Percentiles rank a stretch among this genome's conserved stretches.
phyloP scores from a whole-genome alignment of 495 filamentous ascomycete species.

The Hypoxylon subgilvum region DNA sequence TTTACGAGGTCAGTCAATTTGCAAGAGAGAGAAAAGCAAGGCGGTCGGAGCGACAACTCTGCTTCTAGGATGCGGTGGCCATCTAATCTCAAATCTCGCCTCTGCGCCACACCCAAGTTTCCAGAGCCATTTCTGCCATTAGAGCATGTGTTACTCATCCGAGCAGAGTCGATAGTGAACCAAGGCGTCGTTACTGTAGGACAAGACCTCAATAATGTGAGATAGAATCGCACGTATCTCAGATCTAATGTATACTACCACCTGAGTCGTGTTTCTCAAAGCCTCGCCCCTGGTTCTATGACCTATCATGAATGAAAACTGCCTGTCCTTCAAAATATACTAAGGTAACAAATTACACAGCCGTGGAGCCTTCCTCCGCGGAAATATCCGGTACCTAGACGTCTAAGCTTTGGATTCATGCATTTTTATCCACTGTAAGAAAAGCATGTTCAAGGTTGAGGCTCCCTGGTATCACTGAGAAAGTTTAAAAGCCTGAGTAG shows the following conservation, averaged over 20 bases:
- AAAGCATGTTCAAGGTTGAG: slow-evolving; percentile 7
- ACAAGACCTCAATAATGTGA: too few relatives aligned
- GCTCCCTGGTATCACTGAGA: slow-evolving; percentile 19
- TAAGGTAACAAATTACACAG: slow-evolving; percentile 22
- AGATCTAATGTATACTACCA: background rate
- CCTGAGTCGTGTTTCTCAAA: slow-evolving; percentile 28
- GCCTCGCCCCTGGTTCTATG: slow-evolving; percentile 1
- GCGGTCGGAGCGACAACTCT: background rate
- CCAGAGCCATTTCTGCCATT: too few relatives aligned
- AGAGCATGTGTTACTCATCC: background rate
- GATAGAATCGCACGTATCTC: background rate
- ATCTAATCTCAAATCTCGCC: background rate
- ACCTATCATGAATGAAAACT: slow-evolving; percentile 2
- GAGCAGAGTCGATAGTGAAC: too few relatives aligned
- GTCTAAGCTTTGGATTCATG: background rate
- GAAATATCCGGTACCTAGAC: slow-evolving; percentile 13
- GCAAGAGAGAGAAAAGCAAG: background rate
- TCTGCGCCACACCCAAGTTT: too few relatives aligned
- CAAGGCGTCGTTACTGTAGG: too few relatives aligned
- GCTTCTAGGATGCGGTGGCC: background rate
- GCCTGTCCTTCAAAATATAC: slow-evolving; percentile 5
- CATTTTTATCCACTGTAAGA: slow-evolving; percentile 2
- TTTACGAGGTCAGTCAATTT: background rate
- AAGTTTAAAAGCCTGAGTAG: slow-evolving; percentile 22
- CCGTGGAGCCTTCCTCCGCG: slow-evolving; percentile 5